Evolutionary conservation across 164 flowering plant species (phyloP), one percentile per base, ranked within the genome.

Genomic region (Vitis riparia): DNA sequence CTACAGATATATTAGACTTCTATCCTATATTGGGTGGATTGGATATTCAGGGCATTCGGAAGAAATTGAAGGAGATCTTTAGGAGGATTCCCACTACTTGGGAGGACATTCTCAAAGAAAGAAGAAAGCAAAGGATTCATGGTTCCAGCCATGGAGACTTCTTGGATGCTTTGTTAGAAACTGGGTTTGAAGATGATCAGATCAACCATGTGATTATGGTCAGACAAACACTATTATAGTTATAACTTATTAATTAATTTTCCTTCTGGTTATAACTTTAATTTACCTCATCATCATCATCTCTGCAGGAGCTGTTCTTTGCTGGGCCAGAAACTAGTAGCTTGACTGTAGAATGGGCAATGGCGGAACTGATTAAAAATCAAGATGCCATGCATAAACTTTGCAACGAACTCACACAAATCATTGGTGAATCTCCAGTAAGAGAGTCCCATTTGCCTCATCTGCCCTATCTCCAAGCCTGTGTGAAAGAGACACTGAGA

Each of bases 191-290:
- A 59, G 67, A 59, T 51, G 63, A 75, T 16, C 67, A 67, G 0
- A 73, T 77, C 67, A 77, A 77, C 60, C 79, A 76, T 9, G 14
- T 77, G 71, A 68, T 77, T 32, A 59, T 72, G 76, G 79, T 76
- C 51, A 63, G 55, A 23, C 16, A 16, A 29, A 5, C 32, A 60
- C 27, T 23, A 2, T 23, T 23, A 23, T 23, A 23, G 27, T 23
- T 23, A 23, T 23, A 23, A 23, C 27, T 23, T 2, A 23, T 23
- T 23, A 23, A 23, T 23, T 23, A 23, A 23, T 30, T 37, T 37
- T 14, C 49, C 2, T 37, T 44, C 7, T 50, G 19, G 8, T 53
- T 1, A 23, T 23, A 2, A 23, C 27, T 23, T 23, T 23, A 23
- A 23, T 23, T 23, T 23, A 23, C 27, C 27, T 23, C 27, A 23